phyloP scores from a whole-genome alignment of 768 basidiomycete species.

The Lactarius trivialis region DNA sequence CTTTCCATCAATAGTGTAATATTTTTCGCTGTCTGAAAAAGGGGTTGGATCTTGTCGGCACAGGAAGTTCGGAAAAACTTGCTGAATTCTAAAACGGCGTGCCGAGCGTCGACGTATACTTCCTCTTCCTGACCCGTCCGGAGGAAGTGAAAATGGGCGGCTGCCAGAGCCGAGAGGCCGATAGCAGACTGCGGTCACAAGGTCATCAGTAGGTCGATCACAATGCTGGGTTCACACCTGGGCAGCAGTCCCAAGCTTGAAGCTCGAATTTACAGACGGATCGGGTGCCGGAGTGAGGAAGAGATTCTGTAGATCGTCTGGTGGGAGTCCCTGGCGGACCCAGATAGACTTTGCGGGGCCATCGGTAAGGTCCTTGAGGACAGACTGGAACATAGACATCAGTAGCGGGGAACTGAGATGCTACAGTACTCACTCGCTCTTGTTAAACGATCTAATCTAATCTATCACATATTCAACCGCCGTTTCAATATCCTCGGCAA shows the following conservation, averaged over 20 bases:
- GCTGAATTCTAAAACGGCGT: constrained; percentile 53
- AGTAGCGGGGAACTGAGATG: neutral
- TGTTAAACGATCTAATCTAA: neutral
- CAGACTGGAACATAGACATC: constrained; percentile 4
- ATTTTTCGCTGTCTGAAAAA: constrained; percentile 42
- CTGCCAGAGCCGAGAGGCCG: constrained; percentile 46
- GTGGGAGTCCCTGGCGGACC: constrained; percentile 37
- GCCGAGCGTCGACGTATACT: constrained; percentile 48
- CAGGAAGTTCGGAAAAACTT: constrained; percentile 20
- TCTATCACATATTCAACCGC: neutral
- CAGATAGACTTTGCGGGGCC: constrained; percentile 32
- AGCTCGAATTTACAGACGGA: constrained; percentile 45
- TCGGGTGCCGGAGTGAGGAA: constrained; percentile 36
- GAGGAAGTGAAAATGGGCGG: constrained; percentile 44
- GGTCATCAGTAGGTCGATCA: too few relatives aligned
- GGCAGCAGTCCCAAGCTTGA: constrained; percentile 46
- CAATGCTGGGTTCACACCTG: constrained; percentile 34
- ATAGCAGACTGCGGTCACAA: constrained; percentile 35
- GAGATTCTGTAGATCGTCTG: constrained; percentile 33
- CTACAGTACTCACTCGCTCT: too few relatives aligned
- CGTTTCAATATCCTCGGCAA: constrained; percentile 2
- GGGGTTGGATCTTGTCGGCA: neutral
- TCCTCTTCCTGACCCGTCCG: constrained; percentile 41
- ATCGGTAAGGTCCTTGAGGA: constrained; percentile 11
- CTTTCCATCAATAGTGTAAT: constrained; percentile 40